phyloP scores from a whole-genome alignment of 1,284 basidiomycete genomes.

The Cryptococcus sp. region DNA sequence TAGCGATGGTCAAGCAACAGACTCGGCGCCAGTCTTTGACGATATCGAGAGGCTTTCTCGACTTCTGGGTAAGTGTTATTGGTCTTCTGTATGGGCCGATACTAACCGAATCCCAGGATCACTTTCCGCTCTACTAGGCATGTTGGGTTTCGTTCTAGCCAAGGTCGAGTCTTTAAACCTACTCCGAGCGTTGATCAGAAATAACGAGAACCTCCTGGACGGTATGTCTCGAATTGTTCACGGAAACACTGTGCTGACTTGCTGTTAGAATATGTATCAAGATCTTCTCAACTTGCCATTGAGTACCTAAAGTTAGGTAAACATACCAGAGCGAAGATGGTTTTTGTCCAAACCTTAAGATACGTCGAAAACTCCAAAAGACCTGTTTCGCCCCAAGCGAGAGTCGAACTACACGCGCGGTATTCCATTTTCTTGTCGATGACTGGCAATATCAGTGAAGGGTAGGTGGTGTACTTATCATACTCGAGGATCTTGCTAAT shows the following conservation, averaged over 20 bases:
- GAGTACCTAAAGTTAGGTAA: conserved; percentile 76
- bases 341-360: conserved; percentile 58
- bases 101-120: conserved; percentile 51
- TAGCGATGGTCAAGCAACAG: not conserved
- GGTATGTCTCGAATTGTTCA: conserved; percentile 9
- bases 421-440: conserved; percentile 63
- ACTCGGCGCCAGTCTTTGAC: conserved; percentile 46
- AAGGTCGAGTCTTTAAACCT: conserved; percentile 52
- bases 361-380: conserved; percentile 38
- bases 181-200: conserved; percentile 56
- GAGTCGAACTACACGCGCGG: conserved; percentile 59
- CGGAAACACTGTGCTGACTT: too few relatives aligned
- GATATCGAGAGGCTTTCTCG: conserved; percentile 53
- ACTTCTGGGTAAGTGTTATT: conserved; percentile 53
- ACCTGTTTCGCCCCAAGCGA: conserved; percentile 29
- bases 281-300: conserved; percentile 66
- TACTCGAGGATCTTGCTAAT: not conserved
- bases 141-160: conserved; percentile 53
- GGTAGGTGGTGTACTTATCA: conserved; percentile 52
- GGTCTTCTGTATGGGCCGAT: not conserved
- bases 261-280: conserved; percentile 57
- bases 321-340: conserved; percentile 57
- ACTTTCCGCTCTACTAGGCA: conserved; percentile 61
- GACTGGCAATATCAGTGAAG: conserved; percentile 58
- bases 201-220: conserved; percentile 47